Base-by-base conservation (phyloP, 2,329 filamentous ascomycete species). In the Colletotrichum simmondsii region DNA sequence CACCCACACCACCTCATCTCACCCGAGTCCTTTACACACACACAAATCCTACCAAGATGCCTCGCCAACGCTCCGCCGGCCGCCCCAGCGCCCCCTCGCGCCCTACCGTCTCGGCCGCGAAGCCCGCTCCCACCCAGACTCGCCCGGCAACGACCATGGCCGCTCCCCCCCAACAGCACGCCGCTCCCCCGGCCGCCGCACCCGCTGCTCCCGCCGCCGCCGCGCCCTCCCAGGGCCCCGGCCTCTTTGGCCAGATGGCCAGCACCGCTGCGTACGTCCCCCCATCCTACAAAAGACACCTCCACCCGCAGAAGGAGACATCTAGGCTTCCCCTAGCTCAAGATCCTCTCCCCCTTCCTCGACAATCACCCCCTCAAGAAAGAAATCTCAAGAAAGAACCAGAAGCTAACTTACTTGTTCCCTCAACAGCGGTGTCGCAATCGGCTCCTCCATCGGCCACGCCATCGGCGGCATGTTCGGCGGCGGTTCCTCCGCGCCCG, bases 221-320 rank as follows among this genome's bases (percentile, higher is more conserved):
- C 30, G 82, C 87, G 59, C 83, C 84, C 66, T 89, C 90, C 66
- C 88, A 92, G 76, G 94, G 95, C 32, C 92, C 95, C 5, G 96
- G 97, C 75, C 89, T 99, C 12, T 95, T 99, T 78, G 96, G 95
- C 72, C 95, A 98, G 89, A 98, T 99, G 94, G 97, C 97, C 77
- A 95, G 92, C 81, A 99, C 97, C 71, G 97, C 97, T 83, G 97
- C 97, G 96, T 98, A 92, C 87, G 95, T 92, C 26, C 26, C 26
- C 28, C 35, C 26, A 59, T 64, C 37, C 53, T 10, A 24, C 30
- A n/a, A 11, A 24, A 24, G 42, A 66, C 16, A 49, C 37, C 37
- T 32, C 26, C 14, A 28, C 4, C 22, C 8, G n/a, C 30, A 19
- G 28, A 4, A 14, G 52, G 22, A 57, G 5, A 6, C 10, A 7